A percentile compares a stretch with the other conserved stretches of the same genome.
These are phyloP conservation scores for Filosporella fistucella DNA, from an alignment of 495 filamentous ascomycete genomes.

Conservation along the genomic window DNA sequence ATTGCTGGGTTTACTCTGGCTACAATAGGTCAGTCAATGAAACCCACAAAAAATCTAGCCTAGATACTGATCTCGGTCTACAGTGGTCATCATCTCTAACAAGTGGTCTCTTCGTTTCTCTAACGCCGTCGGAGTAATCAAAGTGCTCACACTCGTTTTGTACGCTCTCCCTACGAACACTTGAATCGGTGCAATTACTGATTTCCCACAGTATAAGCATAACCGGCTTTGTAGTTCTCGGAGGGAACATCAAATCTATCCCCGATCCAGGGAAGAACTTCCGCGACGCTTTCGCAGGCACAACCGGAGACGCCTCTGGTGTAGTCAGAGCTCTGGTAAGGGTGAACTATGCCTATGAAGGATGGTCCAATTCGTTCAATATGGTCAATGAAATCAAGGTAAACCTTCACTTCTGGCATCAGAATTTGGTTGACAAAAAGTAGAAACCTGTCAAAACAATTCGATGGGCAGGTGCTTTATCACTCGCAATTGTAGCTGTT, in stretches of 20 bases:
- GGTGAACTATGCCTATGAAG: slow-evolving; percentile 59
- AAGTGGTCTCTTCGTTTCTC: slow-evolving; percentile 26
- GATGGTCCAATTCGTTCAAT: slow-evolving; percentile 59
- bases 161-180: background rate
- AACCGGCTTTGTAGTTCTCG: slow-evolving; percentile 56
- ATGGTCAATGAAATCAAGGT: slow-evolving; percentile 61
- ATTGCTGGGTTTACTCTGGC: slow-evolving; percentile 50
- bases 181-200: background rate
- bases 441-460: slow-evolving; percentile 54
- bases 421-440: background rate
- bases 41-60: background rate
- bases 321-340: slow-evolving; percentile 56
- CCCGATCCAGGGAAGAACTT: slow-evolving; percentile 54
- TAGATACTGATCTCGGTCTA: background rate
- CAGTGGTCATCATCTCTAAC: background rate
- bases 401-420: background rate
- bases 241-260: slow-evolving; percentile 48
- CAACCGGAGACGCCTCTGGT: slow-evolving; percentile 44
- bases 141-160: slow-evolving; percentile 53
- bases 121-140: slow-evolving; percentile 49
- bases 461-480: slow-evolving; percentile 41
- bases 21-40: background rate
- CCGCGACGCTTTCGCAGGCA: slow-evolving; percentile 51
- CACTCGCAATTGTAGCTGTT: slow-evolving; percentile 43
- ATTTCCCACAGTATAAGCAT: slow-evolving; percentile 39